These are phyloP conservation scores for Arachis hypogaea DNA, from an alignment of 306 rosid species.

Conservation along the genomic window DNA sequence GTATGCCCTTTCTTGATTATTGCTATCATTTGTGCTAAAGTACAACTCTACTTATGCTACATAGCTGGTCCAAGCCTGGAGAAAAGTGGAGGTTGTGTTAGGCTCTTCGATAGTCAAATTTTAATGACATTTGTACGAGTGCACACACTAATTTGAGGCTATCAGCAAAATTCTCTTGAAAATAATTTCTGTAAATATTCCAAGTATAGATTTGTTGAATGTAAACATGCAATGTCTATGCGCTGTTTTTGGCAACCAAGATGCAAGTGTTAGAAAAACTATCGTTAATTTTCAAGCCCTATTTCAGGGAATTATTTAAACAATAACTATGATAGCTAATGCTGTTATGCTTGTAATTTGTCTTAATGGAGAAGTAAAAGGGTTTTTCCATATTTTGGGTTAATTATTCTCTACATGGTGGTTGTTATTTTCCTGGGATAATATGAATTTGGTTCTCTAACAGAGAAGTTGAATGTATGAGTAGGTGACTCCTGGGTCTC, in stretches of 20 bases:
- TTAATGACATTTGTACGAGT: too few relatives aligned
- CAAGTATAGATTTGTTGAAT: conserved; percentile 2
- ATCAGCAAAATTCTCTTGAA: not conserved
- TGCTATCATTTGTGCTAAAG: conserved; percentile 1
- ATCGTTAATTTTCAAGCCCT: not conserved
- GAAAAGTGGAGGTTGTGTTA: too few relatives aligned
- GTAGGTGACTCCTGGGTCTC: conserved; percentile 90
- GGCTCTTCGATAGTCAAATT: too few relatives aligned
- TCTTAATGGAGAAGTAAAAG: not conserved
- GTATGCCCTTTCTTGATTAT: conserved; percentile 45
- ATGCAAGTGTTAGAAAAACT: not conserved
- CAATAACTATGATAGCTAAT: not conserved
- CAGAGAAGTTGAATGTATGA: conserved; percentile 1
- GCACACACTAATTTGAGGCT: not conserved
- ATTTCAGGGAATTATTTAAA: not conserved
- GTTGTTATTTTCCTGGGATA: not conserved
- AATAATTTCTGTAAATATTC: conserved; percentile 1
- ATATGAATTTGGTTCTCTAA: not conserved
- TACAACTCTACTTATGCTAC: not conserved
- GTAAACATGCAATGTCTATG: conserved; percentile 18
- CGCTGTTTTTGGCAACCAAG: conserved; percentile 3
- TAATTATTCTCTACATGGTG: not conserved
- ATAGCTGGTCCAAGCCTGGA: too few relatives aligned
- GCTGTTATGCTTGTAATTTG: not conserved
- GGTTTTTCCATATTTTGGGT: not conserved